Evolutionary conservation across 2,329 filamentous ascomycete species (phyloP).

Genomic region (Alternaria gansuensis): DNA sequence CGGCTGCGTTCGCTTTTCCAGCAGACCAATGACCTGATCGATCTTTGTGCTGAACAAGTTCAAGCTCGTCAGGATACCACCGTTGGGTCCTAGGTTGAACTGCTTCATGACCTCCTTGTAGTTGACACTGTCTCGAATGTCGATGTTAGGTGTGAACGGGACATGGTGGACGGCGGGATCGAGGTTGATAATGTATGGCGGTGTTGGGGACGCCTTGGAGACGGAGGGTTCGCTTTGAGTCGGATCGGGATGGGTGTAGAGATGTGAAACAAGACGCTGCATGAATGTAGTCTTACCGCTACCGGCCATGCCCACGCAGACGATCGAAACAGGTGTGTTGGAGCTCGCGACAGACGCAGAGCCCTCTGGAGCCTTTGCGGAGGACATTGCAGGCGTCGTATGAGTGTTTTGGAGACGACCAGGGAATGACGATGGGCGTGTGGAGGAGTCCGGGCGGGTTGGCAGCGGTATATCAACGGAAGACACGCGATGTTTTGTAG

Average conservation of each 20-base stretch:
- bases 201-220: slow-evolving; percentile 50
- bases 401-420: neutral
- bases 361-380: slow-evolving; percentile 35
- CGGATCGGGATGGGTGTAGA: slow-evolving; percentile 76
- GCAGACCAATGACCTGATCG: slow-evolving; percentile 86
- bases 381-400: slow-evolving; percentile 53
- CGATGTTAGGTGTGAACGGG: slow-evolving; percentile 96
- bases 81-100: slow-evolving; percentile 96
- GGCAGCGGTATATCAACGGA: too few species aligned
- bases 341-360: slow-evolving; percentile 23
- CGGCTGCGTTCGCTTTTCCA: slow-evolving; percentile 85
- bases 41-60: slow-evolving; percentile 99
- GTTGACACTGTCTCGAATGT: slow-evolving; percentile 98
- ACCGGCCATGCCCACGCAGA: slow-evolving; percentile 97
- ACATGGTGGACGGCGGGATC: slow-evolving; percentile 93
- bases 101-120: slow-evolving; percentile 99
- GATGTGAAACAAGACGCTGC: slow-evolving; percentile 94
- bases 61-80: slow-evolving; percentile 91
- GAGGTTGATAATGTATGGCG: slow-evolving; percentile 96
- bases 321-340: slow-evolving; percentile 73
- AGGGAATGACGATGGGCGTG: neutral
- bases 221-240: slow-evolving; percentile 41
- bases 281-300: slow-evolving; percentile 99
- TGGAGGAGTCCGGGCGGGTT: neutral
- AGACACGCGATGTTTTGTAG: neutral